Conservation (phyloP, 2,329 filamentous ascomycete genomes). For the Hypoxylon sp. region DNA sequence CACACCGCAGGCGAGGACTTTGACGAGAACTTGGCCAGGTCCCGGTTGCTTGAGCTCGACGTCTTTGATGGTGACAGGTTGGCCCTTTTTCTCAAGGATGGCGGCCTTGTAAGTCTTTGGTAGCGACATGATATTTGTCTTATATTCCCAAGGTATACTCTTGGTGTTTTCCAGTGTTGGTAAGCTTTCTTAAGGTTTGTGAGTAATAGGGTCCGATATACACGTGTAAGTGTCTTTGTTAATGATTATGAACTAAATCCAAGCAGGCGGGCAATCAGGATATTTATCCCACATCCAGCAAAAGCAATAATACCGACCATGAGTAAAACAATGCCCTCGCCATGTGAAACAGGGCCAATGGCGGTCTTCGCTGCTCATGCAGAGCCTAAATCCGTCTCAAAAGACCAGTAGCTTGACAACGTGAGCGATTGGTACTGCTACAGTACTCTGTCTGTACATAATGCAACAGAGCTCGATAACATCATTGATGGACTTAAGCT, state of each 20-base stretch:
- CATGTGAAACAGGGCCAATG: conserved; percentile 14
- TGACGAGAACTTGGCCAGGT: conserved; percentile 73
- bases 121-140: conserved; percentile 50
- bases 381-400: conserved; percentile 11
- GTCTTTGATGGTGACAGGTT: conserved; percentile 70
- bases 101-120: conserved; percentile 78
- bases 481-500: conserved; percentile 5
- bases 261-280: conserved; percentile 11
- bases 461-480: neutral
- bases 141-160: neutral
- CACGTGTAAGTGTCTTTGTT: neutral
- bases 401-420: neutral
- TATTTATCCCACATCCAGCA: conserved; percentile 22
- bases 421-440: neutral
- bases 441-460: neutral
- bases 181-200: neutral
- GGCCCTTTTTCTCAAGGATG: conserved; percentile 66
- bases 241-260: neutral
- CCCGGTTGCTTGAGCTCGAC: conserved; percentile 69
- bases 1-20: conserved; percentile 78
- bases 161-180: neutral
- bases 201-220: neutral
- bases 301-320: conserved; percentile 4
- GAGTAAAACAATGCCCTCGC: conserved; percentile 3
- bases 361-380: neutral